phyloP scores from a whole-genome alignment of 2,329 filamentous ascomycete species.

The Penicillium sp. region DNA sequence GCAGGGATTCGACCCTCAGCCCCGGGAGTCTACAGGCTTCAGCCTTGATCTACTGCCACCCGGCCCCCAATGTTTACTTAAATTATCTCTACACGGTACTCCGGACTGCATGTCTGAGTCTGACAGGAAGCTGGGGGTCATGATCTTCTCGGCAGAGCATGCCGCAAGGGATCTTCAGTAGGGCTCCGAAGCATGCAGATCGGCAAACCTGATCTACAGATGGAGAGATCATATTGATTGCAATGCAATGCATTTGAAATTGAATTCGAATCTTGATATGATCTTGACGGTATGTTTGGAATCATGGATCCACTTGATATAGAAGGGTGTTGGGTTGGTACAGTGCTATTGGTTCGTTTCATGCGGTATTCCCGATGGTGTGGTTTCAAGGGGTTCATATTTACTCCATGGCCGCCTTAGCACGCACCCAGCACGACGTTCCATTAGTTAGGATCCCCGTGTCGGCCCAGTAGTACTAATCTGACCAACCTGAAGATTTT shows the following conservation, averaged over 20 bases:
- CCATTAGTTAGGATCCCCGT: not conserved
- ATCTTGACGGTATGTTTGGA: not conserved
- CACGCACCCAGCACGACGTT: not conserved
- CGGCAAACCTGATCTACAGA: not conserved
- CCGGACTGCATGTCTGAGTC: conserved; percentile 14
- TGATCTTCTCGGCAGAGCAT: conserved; percentile 10
- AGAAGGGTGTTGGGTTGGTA: not conserved
- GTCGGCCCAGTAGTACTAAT: not conserved
- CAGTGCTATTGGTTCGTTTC: not conserved
- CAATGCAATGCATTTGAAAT: not conserved
- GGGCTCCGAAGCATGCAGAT: conserved; percentile 6
- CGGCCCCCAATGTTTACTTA: not conserved
- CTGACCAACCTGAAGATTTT: not conserved
- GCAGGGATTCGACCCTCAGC: not conserved
- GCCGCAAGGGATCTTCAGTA: conserved; percentile 14
- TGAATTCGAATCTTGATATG: not conserved
- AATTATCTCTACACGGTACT: not conserved
- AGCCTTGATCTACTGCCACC: not conserved
- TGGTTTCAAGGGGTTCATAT: not conserved
- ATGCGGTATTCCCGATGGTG: not conserved
- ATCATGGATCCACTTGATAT: not conserved
- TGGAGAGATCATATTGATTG: conserved; percentile 3
- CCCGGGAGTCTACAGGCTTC: not conserved
- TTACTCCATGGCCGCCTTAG: not conserved
- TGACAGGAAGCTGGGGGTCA: conserved; percentile 19